Base-by-base conservation (phyloP, 2,329 filamentous ascomycete genomes). In the Colletotrichum sp. region DNA sequence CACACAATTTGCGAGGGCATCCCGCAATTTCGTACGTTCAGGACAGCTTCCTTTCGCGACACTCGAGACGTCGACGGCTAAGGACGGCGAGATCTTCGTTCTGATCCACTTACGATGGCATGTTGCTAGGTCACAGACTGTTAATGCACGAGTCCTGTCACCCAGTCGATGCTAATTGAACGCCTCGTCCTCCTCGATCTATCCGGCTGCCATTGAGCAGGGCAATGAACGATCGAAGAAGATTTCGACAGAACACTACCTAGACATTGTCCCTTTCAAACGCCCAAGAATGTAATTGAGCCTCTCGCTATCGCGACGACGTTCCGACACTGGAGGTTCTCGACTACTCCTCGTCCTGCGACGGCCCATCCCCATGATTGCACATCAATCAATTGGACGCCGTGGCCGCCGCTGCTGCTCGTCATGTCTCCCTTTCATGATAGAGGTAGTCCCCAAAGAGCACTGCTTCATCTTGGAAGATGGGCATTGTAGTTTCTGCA, bases 371-470 rank as follows among this genome's bases (percentile, higher is more conserved):
- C 38, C 5, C 38, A 43, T 9, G 38, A 43, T n/a, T 43, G 18
- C 10, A n/a, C 18, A 43, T 6, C 38, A 43, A n/a, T n/a, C 2
- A n/a, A 3, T 5, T 10, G 38, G 38, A 43, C 9, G 38, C 38
- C 38, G 38, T 43, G 18, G 38, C 18, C 38, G 18, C 18, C 0
- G 38, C 38, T n/a, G 5, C 18, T 43, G 38, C 1, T 48, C 5
- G 9, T 4, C 18, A n/a, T 43, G 38, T n/a, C 10, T 12, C 38
- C 38, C 38, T 12, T 7, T n/a, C 38, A 43, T n/a, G 0, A 6
- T 12, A 43, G 38, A 48, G 3, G 1, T n/a, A 21, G 18, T 48
- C 18, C 18, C 2, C 38, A 4, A n/a, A 2, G 0, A 48, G 2
- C 38, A 48, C 38, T 12, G 9, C 38, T n/a, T n/a, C 18, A 43